Conservation (phyloP, 352 stramenopile species). For the Phytophthora sansomeana region DNA sequence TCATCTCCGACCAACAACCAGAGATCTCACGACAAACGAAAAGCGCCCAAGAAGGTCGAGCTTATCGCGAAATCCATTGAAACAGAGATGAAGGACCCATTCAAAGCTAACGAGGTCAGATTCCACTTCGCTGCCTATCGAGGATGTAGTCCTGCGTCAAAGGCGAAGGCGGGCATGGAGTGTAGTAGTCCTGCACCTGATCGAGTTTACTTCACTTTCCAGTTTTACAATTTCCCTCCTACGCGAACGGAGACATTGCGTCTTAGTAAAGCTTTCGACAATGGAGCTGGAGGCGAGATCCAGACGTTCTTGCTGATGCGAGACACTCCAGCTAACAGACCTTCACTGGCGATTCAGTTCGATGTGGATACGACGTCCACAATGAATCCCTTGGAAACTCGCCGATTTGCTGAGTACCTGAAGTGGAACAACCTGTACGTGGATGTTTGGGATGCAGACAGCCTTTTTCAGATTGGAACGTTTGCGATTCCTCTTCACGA, state of each 20-base stretch:
- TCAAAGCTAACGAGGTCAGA: slow-evolving; percentile 87
- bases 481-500: slow-evolving; percentile 86
- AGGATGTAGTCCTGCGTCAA: slow-evolving; percentile 7
- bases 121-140: slow-evolving; percentile 93
- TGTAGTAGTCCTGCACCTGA: slow-evolving; percentile 15
- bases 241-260: slow-evolving; percentile 88
- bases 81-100: slow-evolving; percentile 76
- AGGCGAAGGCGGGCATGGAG: slow-evolving; percentile 6
- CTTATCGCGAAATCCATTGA: slow-evolving; percentile 57
- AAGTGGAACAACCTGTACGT: slow-evolving; percentile 86
- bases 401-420: slow-evolving; percentile 89
- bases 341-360: slow-evolving; percentile 78
- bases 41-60: slow-evolving; percentile 6
- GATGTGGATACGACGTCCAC: slow-evolving; percentile 74
- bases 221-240: slow-evolving; percentile 92
- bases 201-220: slow-evolving; percentile 92
- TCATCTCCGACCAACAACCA: slow-evolving; percentile 36
- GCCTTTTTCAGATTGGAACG: slow-evolving; percentile 89
- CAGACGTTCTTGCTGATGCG: slow-evolving; percentile 74
- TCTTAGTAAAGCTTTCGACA: slow-evolving; percentile 65
- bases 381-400: slow-evolving; percentile 70
- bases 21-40: slow-evolving; percentile 15
- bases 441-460: slow-evolving; percentile 95
- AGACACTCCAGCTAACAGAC: slow-evolving; percentile 66
- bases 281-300: slow-evolving; percentile 29